Base-by-base conservation (phyloP, 257 asterid species). In the Prunella vulgaris region DNA sequence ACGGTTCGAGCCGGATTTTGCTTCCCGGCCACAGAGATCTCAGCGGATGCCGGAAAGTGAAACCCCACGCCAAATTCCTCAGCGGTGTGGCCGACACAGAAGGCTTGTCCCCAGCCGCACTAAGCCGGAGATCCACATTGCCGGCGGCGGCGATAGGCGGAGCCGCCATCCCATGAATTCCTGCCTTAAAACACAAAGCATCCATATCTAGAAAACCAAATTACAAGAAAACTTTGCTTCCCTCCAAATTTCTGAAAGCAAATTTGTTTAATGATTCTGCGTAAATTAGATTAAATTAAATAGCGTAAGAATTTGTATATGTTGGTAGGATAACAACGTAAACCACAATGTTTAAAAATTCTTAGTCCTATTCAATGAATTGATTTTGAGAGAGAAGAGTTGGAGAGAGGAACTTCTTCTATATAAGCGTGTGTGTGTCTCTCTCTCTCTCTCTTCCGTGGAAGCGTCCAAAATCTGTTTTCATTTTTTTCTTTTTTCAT, bases 11-110 rank as follows among this genome's bases (percentile, higher is more conserved):
- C 48, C 83, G 77, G 44, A 57, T 73, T 66, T 73, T 85, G 17
- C 79, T 78, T 9, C 77, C 87, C 1, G 88, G 79, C 97, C 97
- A 87, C 44, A 87, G 48, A 21, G 92, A 87, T 85, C 96, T 80
- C 48, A 87, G 78, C 52, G 96, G 90, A 32, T 79, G 75, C 78
- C 84, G 80, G 62, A 87, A 87, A 53, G 88, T 81, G 58, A 88
- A 91, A 0, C 95, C 97, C 97, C 97, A 91, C 5, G 83, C 85
- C 62, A 63, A 70, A 49, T 78, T 86, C 77, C 83, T 81, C 14
- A 73, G 83, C 61, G 81, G 81, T 12, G 83, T n/a, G 4, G 81
- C 73, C 25, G 94, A 75, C 42, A 82, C 77, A 32, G 81, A 63
- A 15, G 92, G 44, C 76, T 72, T 76, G 1, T 76, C 85, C 74